Conservation (phyloP, 2,329 filamentous ascomycete genomes). For the Phoma sp. region DNA sequence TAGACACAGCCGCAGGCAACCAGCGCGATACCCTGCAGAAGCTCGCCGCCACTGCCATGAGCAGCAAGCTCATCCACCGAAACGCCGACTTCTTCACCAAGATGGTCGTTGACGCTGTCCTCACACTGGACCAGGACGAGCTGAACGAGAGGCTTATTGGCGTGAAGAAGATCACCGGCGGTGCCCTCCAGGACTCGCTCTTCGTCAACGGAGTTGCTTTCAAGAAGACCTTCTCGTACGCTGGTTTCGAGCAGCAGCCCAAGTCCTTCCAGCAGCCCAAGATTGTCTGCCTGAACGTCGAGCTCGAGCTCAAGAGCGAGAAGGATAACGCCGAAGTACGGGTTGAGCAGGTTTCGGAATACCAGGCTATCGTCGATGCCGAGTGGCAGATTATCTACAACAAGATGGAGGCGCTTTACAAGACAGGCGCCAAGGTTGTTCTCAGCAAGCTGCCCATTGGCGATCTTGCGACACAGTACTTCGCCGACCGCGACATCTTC, state of each 20-base stretch:
- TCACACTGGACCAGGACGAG: slow-evolving; percentile 94
- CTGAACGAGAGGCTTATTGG: slow-evolving; percentile 98
- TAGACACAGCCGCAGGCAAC: slow-evolving; percentile 81
- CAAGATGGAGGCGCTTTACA: slow-evolving; percentile 93
- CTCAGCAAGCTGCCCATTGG: slow-evolving; percentile 97
- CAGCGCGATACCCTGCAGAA: slow-evolving; percentile 87
- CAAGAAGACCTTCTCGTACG: slow-evolving; percentile 99
- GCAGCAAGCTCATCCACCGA: slow-evolving; percentile 97
- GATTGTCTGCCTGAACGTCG: slow-evolving; percentile 96
- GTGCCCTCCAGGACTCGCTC: slow-evolving; percentile 91
- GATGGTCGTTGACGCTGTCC: slow-evolving; percentile 95
- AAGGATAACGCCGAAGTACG: slow-evolving; percentile 99
- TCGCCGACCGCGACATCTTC: slow-evolving; percentile 97
- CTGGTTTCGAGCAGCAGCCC: slow-evolving; percentile 98
- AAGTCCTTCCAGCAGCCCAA: slow-evolving; percentile 94
- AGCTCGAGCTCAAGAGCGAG: slow-evolving; percentile 97
- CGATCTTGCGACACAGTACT: slow-evolving; percentile 95
- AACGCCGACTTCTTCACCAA: slow-evolving; percentile 98
- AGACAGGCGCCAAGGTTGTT: slow-evolving; percentile 96
- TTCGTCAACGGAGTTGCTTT: slow-evolving; percentile 99
- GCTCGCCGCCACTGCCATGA: slow-evolving; percentile 95
- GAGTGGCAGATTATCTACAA: slow-evolving; percentile 99
- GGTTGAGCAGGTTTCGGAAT: slow-evolving; percentile 97
- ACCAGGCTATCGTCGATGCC: slow-evolving; percentile 98
- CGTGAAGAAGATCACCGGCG: slow-evolving; percentile 97